Base-by-base conservation (phyloP, 768 basidiomycete genomes). In the Fistulinella prunicolor region DNA sequence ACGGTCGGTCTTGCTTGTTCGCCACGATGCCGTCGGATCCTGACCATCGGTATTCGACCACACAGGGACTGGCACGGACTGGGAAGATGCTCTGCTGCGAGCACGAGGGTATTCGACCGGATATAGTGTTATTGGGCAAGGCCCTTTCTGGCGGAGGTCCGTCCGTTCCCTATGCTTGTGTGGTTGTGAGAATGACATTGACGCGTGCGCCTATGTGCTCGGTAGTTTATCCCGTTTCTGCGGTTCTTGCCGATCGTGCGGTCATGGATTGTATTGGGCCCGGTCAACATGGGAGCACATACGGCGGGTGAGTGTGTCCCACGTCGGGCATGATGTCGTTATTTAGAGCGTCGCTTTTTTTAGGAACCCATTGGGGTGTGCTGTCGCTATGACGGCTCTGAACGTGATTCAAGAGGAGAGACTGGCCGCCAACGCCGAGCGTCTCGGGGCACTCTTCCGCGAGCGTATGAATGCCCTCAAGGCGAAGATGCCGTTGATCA, bases 231-330 rank as follows among this genome's bases (percentile, higher is more conserved):
- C 95, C 96, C 37, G 94, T 99, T 10, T 96, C 94, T 21, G 93
- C 90, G 13, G 94, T 98, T 17, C 79, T 99, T 26, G 86, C 94
- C 16, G 83, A 91, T 67, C 81, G 83, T 55, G 86, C 89, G n/a
- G 69, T 99, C 56, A 96, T 98, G 91, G 81, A 94, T 16, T 90
- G 86, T 70, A 94, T 99, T 59, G 76, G 82, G 46, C 94, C 95
- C 19, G 94, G 95, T 44, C 94, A 97, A 71, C 95, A 98, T 55
- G 94, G 94, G 3, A 89, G 86, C 55, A 98, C 95, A 0, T 97
- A 96, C 50, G 94, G 94, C 59, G 94, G 94, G 85, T 90, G 55
- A 49, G 70, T 13, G 47, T 16, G 47, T 21, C 49, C 36, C 10
- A 29, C 20, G 19, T 40, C 38, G 34, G 32, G 20, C 24, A 42